phyloP scores from a whole-genome alignment of 176 grass and related monocot genomes.

The Echinochloa phyllopogon region DNA sequence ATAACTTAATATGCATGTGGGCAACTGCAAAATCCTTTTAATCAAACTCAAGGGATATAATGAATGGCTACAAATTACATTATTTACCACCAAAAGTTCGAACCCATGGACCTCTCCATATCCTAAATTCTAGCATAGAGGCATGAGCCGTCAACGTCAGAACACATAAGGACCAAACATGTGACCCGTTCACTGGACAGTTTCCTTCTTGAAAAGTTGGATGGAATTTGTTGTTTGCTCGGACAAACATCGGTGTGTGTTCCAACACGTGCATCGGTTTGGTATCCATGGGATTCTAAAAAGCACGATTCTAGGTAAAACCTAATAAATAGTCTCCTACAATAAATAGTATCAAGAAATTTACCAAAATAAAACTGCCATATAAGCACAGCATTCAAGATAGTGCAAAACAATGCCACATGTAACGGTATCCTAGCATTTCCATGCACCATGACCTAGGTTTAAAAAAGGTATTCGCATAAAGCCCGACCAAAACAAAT shows the following conservation, averaged over 20 bases:
- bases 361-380: not conserved
- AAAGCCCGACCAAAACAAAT: not conserved
- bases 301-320: not conserved
- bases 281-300: not conserved
- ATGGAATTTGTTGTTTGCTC: not conserved
- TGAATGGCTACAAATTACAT: not conserved
- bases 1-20: not conserved
- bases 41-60: not conserved
- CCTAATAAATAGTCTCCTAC: not conserved
- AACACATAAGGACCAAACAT: not conserved
- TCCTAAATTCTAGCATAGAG: conserved; percentile 26
- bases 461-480: not conserved
- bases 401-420: conserved; percentile 9
- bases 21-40: not conserved
- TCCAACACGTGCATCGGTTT: not conserved
- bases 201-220: not conserved
- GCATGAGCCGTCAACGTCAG: not conserved
- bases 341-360: not conserved
- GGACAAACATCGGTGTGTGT: not conserved
- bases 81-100: conserved; percentile 10
- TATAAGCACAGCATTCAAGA: not conserved
- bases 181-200: not conserved
- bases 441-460: not conserved
- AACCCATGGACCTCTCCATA: not conserved
- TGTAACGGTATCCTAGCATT: conserved; percentile 3